Evolutionary conservation across 2,329 filamentous ascomycete genomes (phyloP).

Genomic region (Pyrenochaeta sp.): DNA sequence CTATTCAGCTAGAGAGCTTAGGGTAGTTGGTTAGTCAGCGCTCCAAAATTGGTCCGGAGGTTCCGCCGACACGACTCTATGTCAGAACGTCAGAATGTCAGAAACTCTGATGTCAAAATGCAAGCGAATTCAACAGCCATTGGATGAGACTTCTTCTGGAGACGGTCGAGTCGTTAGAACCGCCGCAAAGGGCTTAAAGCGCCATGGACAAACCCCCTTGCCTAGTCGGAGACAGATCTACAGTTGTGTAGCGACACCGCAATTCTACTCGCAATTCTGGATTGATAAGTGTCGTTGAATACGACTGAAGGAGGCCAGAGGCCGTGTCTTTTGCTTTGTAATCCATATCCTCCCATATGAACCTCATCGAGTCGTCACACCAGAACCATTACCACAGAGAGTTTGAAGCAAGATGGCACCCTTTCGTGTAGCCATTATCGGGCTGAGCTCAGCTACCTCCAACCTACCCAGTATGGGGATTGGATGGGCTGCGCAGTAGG

Average conservation of each 20-base stretch:
- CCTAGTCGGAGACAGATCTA: too few species aligned
- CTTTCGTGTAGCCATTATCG: slow-evolving; percentile 40
- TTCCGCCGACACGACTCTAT: background rate
- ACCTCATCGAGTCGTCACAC: background rate
- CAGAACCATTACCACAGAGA: background rate
- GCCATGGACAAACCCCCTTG: too few species aligned
- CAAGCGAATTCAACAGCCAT: background rate
- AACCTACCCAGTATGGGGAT: slow-evolving; percentile 5
- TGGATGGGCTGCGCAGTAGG: slow-evolving; percentile 33
- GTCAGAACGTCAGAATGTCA: slow-evolving; percentile 11
- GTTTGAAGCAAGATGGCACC: slow-evolving; percentile 29
- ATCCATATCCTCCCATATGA: background rate
- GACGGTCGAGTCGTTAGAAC: background rate
- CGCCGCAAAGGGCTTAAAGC: too few species aligned
- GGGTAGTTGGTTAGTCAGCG: background rate
- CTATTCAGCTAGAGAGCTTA: too few species aligned
- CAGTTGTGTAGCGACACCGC: too few species aligned
- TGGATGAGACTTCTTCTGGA: background rate
- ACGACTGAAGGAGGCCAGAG: background rate
- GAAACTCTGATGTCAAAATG: background rate
- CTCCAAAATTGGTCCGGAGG: background rate
- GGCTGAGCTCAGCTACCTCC: slow-evolving; percentile 22
- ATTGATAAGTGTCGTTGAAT: background rate
- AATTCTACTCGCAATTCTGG: background rate
- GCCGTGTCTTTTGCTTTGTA: background rate